Conservation (phyloP, 139 green algal species). For the Edaphochlamys debaryana region DNA sequence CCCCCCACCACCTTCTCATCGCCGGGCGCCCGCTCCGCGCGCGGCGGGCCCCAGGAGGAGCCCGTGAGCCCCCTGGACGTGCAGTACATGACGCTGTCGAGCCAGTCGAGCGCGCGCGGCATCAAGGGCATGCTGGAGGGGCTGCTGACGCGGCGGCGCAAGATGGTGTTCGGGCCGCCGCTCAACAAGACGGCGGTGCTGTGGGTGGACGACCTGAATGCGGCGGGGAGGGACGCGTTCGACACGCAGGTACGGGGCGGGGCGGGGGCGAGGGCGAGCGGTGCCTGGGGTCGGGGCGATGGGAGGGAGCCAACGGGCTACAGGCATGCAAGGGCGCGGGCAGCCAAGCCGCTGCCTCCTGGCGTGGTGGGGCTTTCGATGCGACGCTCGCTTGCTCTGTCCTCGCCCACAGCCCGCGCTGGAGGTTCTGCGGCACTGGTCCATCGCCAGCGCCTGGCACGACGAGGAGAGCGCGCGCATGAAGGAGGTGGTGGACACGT, state of each 20-base stretch:
- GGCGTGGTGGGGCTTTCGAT: too few relatives aligned
- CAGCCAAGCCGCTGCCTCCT: too few relatives aligned
- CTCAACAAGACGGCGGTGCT: conserved; percentile 64
- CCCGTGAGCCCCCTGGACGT: conserved; percentile 35
- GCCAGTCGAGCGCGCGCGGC: conserved; percentile 62
- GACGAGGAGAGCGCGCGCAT: conserved; percentile 47
- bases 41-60: too few relatives aligned
- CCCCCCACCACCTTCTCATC: too few relatives aligned
- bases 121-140: conserved; percentile 63
- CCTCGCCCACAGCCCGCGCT: conserved; percentile 45
- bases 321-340: too few relatives aligned
- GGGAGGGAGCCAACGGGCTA: too few relatives aligned
- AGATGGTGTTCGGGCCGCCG: conserved; percentile 61
- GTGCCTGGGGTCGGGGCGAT: too few relatives aligned
- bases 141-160: conserved; percentile 59
- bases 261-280: background rate
- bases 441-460: conserved; percentile 51
- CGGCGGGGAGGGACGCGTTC: conserved; percentile 32
- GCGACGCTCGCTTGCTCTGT: too few relatives aligned
- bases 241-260: conserved; percentile 55
- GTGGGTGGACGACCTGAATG: conserved; percentile 74
- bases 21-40: too few relatives aligned
- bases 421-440: conserved; percentile 62
- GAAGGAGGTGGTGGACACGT: conserved; percentile 47
- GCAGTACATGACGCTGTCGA: conserved; percentile 57